Percentiles rank a stretch among this genome's conserved stretches.
These are phyloP conservation scores for Geotrichum australiense DNA, from an alignment of 1,139 yeast species.

Conservation along the genomic window DNA sequence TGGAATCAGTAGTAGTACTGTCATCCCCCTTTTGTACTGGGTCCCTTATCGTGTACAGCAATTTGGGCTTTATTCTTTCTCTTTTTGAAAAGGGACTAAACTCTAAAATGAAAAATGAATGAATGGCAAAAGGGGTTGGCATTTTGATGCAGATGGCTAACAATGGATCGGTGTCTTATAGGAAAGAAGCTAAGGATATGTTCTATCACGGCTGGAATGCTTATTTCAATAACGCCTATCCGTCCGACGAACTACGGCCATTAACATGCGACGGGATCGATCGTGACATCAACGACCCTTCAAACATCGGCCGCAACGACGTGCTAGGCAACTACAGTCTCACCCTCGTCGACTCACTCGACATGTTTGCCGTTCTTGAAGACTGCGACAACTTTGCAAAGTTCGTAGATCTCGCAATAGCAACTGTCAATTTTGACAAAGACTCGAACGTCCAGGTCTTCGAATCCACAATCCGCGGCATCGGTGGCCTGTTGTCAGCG, in stretches of 20 bases:
- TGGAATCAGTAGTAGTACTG: too few relatives aligned
- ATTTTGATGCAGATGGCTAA: too few relatives aligned
- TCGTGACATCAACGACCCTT: slow-evolving; percentile 48
- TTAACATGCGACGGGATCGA: slow-evolving; percentile 62
- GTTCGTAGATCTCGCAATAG: slow-evolving; percentile 44
- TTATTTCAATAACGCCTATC: slow-evolving; percentile 69
- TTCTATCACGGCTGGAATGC: slow-evolving; percentile 72
- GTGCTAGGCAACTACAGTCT: slow-evolving; percentile 78
- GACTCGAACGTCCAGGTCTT: slow-evolving; percentile 78
- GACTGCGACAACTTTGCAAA: slow-evolving; percentile 50
- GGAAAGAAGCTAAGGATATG: slow-evolving; percentile 30
- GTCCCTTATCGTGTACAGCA: too few relatives aligned
- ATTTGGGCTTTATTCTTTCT: too few relatives aligned
- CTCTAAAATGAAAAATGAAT: too few relatives aligned
- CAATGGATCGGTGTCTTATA: background rate
- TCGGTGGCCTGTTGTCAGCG: slow-evolving; percentile 73
- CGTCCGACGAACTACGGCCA: slow-evolving; percentile 78
- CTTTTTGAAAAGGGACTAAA: too few relatives aligned
- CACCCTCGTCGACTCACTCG: slow-evolving; percentile 72
- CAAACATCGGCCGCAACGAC: slow-evolving; percentile 64
- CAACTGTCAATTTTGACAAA: slow-evolving; percentile 45
- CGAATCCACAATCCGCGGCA: slow-evolving; percentile 70
- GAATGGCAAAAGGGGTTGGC: too few relatives aligned
- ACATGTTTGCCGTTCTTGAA: slow-evolving; percentile 67
- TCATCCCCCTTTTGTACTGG: too few relatives aligned